Conservation (phyloP, 768 basidiomycete species). For the Megacollybia marginata region DNA sequence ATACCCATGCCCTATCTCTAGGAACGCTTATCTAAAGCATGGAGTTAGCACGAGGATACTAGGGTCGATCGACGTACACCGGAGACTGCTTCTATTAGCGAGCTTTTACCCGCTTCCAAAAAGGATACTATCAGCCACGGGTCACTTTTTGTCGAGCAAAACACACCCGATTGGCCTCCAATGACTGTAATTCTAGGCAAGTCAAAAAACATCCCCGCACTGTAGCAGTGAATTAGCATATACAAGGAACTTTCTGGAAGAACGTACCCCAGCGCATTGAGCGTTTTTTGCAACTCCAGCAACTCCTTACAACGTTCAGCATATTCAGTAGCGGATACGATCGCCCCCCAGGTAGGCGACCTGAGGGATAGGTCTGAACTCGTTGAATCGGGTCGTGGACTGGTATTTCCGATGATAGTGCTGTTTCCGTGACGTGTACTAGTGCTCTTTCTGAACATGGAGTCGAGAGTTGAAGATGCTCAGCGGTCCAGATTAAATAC, state of each 20-base stretch:
- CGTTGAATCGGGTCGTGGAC: neutral
- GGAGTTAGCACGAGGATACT: neutral
- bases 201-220: conserved; percentile 30
- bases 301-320: conserved; percentile 30
- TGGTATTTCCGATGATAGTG: too few species aligned
- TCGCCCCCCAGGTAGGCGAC: neutral
- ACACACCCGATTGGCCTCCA: conserved; percentile 45
- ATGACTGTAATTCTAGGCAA: conserved; percentile 50
- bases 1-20: too few species aligned
- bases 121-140: neutral
- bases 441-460: too few species aligned
- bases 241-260: conserved; percentile 1
- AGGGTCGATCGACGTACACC: conserved; percentile 29
- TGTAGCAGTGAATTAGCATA: conserved; percentile 8
- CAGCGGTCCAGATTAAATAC: too few species aligned
- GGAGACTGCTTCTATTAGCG: conserved; percentile 49
- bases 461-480: too few species aligned
- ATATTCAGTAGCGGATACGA: conserved; percentile 15
- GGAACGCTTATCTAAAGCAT: conserved; percentile 47
- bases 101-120: conserved; percentile 48
- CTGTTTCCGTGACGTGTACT: too few species aligned
- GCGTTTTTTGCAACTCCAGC: conserved; percentile 28
- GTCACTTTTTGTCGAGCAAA: neutral
- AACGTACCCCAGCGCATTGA: conserved; percentile 31
- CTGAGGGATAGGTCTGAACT: neutral